These are phyloP conservation scores for Fusarium sp. DNA, from an alignment of 2,329 filamentous ascomycete species.

Conservation along the genomic window DNA sequence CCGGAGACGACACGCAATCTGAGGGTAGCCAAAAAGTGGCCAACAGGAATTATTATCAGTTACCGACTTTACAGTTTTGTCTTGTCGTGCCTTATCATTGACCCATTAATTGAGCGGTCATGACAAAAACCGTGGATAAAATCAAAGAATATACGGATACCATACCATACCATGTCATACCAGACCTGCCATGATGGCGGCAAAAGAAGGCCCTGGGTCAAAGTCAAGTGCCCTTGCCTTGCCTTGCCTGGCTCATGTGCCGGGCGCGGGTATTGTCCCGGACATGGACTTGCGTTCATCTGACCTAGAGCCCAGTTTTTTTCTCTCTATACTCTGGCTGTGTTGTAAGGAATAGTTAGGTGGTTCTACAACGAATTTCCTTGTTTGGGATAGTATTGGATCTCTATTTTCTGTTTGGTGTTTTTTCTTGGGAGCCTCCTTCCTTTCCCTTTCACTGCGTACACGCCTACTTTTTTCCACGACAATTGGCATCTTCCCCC, in stretches of 20 bases:
- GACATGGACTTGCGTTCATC: constrained; percentile 35
- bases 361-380: background rate
- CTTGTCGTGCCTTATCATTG: background rate
- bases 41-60: background rate
- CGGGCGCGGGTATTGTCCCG: constrained; percentile 18
- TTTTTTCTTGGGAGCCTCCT: background rate
- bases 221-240: background rate
- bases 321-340: background rate
- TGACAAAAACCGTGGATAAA: background rate
- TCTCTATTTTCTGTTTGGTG: background rate
- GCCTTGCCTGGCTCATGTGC: constrained; percentile 6
- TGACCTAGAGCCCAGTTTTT: constrained; percentile 26
- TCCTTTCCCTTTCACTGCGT: constrained; percentile 23
- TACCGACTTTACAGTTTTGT: background rate
- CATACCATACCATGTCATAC: background rate
- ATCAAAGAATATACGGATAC: background rate
- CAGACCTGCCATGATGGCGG: background rate
- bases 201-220: background rate
- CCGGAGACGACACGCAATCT: constrained; percentile 2
- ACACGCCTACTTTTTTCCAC: constrained; percentile 26
- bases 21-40: background rate
- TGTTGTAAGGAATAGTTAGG: background rate
- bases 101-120: background rate
- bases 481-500: constrained; percentile 1
- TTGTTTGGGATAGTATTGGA: background rate